These are phyloP conservation scores for Lactuca sativa DNA, from an alignment of 129 eudicot species.

Conservation along the genomic window DNA sequence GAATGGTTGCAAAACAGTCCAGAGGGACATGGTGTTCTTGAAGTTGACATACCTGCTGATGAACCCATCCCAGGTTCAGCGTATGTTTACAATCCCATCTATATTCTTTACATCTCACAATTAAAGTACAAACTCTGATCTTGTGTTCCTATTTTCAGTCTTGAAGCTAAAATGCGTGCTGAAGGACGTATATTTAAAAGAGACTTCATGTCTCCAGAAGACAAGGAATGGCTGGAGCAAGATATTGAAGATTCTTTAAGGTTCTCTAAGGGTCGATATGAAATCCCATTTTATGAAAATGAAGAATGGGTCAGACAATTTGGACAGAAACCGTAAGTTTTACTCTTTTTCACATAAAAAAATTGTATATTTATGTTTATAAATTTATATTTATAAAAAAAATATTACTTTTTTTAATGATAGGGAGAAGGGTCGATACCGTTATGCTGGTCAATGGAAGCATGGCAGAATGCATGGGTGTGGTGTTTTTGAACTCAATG, in stretches of 20 bases:
- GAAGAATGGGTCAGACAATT: conserved; percentile 62
- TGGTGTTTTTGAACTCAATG: conserved; percentile 83
- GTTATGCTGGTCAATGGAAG: conserved; percentile 98
- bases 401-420: conserved; percentile 31
- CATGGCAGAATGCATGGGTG: conserved; percentile 90
- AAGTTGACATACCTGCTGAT: conserved; percentile 79
- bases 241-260: conserved; percentile 79
- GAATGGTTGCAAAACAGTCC: conserved; percentile 87
- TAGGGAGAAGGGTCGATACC: conserved; percentile 94
- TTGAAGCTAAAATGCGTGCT: conserved; percentile 86
- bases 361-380: neutral
- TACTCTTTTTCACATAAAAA: neutral
- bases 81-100: conserved; percentile 46
- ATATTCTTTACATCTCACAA: neutral
- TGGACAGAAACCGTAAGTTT: conserved; percentile 78
- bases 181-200: conserved; percentile 70
- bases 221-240: conserved; percentile 84
- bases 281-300: conserved; percentile 77
- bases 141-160: conserved; percentile 42
- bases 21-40: conserved; percentile 97
- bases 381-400: neutral
- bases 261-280: conserved; percentile 45
- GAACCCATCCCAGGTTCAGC: conserved; percentile 93
- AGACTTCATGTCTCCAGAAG: conserved; percentile 88
- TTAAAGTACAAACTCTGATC: neutral